These are phyloP conservation scores for Tremellales sp. DNA, from an alignment of 1,284 basidiomycete species.

Conservation along the genomic window DNA sequence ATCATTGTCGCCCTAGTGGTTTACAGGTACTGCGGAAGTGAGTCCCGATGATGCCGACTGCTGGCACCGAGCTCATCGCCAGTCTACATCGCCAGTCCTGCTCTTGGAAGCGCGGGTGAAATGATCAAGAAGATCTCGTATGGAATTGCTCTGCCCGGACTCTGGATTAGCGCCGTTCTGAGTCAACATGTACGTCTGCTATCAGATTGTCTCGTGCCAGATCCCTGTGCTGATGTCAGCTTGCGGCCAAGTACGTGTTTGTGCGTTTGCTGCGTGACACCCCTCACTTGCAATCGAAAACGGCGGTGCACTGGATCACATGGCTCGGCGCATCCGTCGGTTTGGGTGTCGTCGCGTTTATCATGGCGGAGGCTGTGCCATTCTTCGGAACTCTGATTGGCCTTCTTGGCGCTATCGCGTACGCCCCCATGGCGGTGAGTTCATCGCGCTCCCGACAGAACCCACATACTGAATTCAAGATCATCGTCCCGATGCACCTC, in stretches of 20 bases:
- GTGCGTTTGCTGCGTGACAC: conserved; percentile 35
- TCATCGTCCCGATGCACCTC: conserved; percentile 26
- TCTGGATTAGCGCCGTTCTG: conserved; percentile 19
- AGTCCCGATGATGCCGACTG: background rate
- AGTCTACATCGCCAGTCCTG: conserved; percentile 27
- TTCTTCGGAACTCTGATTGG: conserved; percentile 25
- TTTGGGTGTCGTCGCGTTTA: conserved; percentile 20
- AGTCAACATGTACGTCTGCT: conserved; percentile 14
- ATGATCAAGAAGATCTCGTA: conserved; percentile 37
- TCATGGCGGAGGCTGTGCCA: conserved; percentile 20
- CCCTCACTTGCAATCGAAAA: conserved; percentile 33
- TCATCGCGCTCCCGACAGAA: background rate
- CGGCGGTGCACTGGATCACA: conserved; percentile 28
- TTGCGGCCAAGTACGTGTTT: conserved; percentile 31
- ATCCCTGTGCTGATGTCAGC: background rate
- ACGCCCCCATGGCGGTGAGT: conserved; percentile 20
- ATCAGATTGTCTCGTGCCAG: conserved; percentile 2
- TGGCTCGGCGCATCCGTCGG: conserved; percentile 29
- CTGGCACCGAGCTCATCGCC: background rate
- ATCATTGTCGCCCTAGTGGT: conserved; percentile 26
- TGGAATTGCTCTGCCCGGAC: conserved; percentile 42
- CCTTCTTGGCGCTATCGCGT: conserved; percentile 28
- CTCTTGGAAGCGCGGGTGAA: conserved; percentile 28
- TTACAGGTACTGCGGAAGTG: conserved; percentile 26
- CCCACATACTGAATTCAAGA: conserved; percentile 3